These are phyloP conservation scores for Fusarium albidum DNA, from an alignment of 2,329 filamentous ascomycete genomes.

Conservation along the genomic window DNA sequence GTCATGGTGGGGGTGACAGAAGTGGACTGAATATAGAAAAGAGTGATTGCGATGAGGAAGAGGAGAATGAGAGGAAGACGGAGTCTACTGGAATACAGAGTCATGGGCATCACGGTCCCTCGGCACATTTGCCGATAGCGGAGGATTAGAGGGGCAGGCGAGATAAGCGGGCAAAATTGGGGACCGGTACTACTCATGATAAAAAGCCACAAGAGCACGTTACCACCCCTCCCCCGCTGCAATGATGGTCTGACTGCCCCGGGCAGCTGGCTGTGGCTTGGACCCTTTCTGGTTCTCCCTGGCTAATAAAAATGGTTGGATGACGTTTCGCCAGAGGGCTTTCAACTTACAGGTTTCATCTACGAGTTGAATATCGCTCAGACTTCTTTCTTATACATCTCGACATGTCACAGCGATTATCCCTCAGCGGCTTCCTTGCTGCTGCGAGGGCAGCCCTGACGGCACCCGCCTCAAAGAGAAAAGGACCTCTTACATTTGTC, in stretches of 20 bases:
- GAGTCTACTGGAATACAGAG: constrained; percentile 6
- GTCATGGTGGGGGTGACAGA: constrained; percentile 23
- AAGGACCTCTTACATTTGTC: constrained; percentile 65
- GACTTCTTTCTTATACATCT: not conserved
- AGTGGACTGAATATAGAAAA: not conserved
- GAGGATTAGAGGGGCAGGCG: constrained; percentile 16
- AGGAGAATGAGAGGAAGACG: constrained; percentile 5
- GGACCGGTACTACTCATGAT: too few species aligned
- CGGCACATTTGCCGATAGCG: constrained; percentile 30
- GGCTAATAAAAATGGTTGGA: constrained; percentile 10
- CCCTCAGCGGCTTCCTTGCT: constrained; percentile 60
- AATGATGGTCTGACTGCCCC: constrained; percentile 24
- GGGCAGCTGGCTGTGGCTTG: constrained; percentile 28
- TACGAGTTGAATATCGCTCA: not conserved
- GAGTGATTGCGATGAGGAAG: not conserved
- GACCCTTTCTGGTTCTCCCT: constrained; percentile 19
- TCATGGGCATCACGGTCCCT: too few species aligned
- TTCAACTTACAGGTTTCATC: constrained; percentile 31
- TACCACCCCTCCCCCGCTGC: not conserved
- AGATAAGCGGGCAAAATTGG: constrained; percentile 32
- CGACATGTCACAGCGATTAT: constrained; percentile 45
- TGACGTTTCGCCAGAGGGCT: constrained; percentile 16
- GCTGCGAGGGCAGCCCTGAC: constrained; percentile 57
- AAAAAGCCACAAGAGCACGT: not conserved
- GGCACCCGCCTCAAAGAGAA: constrained; percentile 53